Percentiles rank a stretch among this genome's conserved stretches.
Conservation (phyloP, 805 yeast genomes). For the Suhomyces tanzawaensis region DNA sequence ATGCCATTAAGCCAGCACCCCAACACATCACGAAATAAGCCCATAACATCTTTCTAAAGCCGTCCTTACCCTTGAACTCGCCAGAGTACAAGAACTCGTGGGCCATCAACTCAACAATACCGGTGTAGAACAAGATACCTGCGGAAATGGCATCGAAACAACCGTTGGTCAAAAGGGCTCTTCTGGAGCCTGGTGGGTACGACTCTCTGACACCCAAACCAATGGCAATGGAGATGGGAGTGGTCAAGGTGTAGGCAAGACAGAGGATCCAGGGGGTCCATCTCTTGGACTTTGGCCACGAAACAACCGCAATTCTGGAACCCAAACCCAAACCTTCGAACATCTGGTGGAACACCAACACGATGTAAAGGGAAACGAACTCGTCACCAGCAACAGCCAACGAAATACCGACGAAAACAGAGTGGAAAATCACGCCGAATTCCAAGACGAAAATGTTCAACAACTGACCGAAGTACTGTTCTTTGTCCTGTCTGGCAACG, state of each 20-base stretch:
- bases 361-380: slow-evolving; percentile 68
- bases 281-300: slow-evolving; percentile 48
- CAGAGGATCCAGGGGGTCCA: slow-evolving; percentile 48
- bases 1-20: slow-evolving; percentile 79
- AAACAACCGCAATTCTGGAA: slow-evolving; percentile 62
- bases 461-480: slow-evolving; percentile 55
- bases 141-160: slow-evolving; percentile 34
- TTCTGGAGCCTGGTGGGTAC: slow-evolving; percentile 33
- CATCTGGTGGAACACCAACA: slow-evolving; percentile 70
- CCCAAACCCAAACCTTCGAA: slow-evolving; percentile 89
- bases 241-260: slow-evolving; percentile 26
- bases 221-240: slow-evolving; percentile 35
- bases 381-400: slow-evolving; percentile 77
- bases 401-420: slow-evolving; percentile 76
- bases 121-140: slow-evolving; percentile 35
- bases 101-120: slow-evolving; percentile 39
- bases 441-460: slow-evolving; percentile 62
- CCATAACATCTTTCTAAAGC: slow-evolving; percentile 47
- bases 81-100: slow-evolving; percentile 41
- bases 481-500: slow-evolving; percentile 32
- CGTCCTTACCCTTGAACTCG: slow-evolving; percentile 60
- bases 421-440: slow-evolving; percentile 80
- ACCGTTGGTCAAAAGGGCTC: slow-evolving; percentile 32
- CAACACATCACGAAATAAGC: slow-evolving; percentile 55
- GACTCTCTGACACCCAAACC: slow-evolving; percentile 35